Evolutionary conservation across 495 filamentous ascomycete genomes (phyloP).

Genomic region (Astrothelium subdiscretum): DNA sequence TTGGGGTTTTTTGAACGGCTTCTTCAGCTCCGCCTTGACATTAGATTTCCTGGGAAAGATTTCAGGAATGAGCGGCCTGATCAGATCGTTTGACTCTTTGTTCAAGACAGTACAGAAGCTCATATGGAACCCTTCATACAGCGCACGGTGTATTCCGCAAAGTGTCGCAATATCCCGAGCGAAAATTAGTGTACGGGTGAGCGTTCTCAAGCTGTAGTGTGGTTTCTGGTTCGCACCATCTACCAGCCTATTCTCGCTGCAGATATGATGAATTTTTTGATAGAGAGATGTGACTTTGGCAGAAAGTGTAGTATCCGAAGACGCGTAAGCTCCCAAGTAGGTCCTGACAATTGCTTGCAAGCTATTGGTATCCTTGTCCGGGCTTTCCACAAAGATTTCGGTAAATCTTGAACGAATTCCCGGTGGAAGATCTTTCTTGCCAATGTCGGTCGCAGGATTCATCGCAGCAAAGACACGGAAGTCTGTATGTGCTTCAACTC

Average conservation of each 20-base stretch:
- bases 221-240: conserved; percentile 89
- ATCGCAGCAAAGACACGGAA: conserved; percentile 97
- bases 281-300: conserved; percentile 77
- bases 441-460: conserved; percentile 97
- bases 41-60: conserved; percentile 59
- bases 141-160: conserved; percentile 75
- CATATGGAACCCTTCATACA: conserved; percentile 98
- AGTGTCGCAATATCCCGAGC: conserved; percentile 69
- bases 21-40: conserved; percentile 53
- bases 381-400: conserved; percentile 82
- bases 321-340: conserved; percentile 61
- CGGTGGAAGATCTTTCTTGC: conserved; percentile 82
- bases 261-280: conserved; percentile 68
- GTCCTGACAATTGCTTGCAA: conserved; percentile 71
- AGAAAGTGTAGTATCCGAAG: conserved; percentile 50
- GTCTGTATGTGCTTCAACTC: conserved; percentile 77
- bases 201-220: conserved; percentile 87
- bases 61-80: conserved; percentile 70
- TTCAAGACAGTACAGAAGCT: conserved; percentile 83
- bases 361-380: conserved; percentile 74
- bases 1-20: conserved; percentile 59
- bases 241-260: conserved; percentile 71
- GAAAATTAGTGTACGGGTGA: conserved; percentile 85
- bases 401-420: conserved; percentile 82
- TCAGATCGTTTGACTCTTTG: conserved; percentile 59